Conservation (phyloP, 2,329 filamentous ascomycete genomes). For the Leptographium wingfieldii region DNA sequence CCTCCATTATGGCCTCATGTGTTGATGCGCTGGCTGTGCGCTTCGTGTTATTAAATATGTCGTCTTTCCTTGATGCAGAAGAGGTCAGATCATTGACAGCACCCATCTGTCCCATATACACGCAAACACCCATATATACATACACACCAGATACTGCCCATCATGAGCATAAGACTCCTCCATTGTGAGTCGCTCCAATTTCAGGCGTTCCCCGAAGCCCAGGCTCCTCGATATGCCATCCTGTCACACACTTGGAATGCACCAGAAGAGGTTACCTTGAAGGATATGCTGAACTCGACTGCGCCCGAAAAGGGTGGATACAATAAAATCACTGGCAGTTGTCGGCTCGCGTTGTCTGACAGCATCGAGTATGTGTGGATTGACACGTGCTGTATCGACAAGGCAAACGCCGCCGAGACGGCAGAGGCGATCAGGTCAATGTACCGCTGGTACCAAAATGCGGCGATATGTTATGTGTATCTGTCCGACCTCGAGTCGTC, state of each 20-base stretch:
- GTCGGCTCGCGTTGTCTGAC: conserved; percentile 1
- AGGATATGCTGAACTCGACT: not conserved
- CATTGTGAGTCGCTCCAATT: conserved; percentile 9
- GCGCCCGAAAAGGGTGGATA: not conserved
- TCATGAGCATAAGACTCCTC: conserved; percentile 10
- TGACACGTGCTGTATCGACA: conserved; percentile 14
- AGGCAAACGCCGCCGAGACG: conserved; percentile 11
- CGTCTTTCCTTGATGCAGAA: not conserved
- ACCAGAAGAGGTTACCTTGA: not conserved
- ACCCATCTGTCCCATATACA: not conserved
- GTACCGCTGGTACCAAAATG: not conserved
- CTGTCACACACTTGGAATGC: not conserved
- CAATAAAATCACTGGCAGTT: not conserved
- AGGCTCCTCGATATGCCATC: not conserved
- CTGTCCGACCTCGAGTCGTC: not conserved
- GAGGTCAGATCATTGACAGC: not conserved
- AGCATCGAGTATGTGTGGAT: conserved; percentile 8
- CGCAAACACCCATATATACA: not conserved
- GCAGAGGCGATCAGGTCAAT: conserved; percentile 9
- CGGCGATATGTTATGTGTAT: not conserved
- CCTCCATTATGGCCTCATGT: not conserved
- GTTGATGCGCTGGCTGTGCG: not conserved
- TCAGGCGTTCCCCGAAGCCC: conserved; percentile 6
- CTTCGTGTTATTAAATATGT: not conserved
- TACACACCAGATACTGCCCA: not conserved